Base-by-base conservation (phyloP, 2,329 filamentous ascomycete species). In the Aspergillus melleus region DNA sequence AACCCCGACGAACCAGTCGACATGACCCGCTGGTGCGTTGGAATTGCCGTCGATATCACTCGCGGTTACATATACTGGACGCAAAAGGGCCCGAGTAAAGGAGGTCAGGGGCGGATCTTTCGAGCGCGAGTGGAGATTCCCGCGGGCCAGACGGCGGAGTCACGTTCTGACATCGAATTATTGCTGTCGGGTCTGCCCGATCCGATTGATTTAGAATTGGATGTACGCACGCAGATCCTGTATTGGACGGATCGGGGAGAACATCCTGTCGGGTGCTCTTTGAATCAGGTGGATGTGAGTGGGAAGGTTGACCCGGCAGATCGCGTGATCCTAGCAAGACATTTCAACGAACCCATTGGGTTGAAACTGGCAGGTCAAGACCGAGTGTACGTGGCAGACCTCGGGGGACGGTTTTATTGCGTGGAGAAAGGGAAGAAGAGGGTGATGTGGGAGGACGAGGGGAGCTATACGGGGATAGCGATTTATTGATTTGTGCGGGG, bases 231-330 rank as follows among this genome's bases (percentile, higher is more conserved):
- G 2, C 67, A 77, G 44, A 72, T 69, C 2, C 72, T 88, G 30
- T 87, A 84, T 69, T 87, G 85, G 85, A 86, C 85, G 0, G 85
- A 88, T 64, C 76, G 85, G 0, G 86, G 85, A 6, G 85, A 88
- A 60, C 72, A 81, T 1, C 85, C 85, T 0, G 65, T 69, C 3
- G 85, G 85, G 0, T 86, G 85, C 66, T 80, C 78, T 16, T 63
- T 87, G 57, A 85, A 86, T 67, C 69, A 75, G 11, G 73, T 71
- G 14, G 22, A 22, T 10, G 16, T 30, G 8, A 32, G 39, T 20
- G n/a, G 20, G 11, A 29, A 47, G 29, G 36, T 22, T 1, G 24
- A 47, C 6, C 49, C 52, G 26, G 16, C 4, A 1, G 53, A 54
- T 8, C 49, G 63, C 11, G 54, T 68, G 24, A 59, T 66, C 9